These are phyloP conservation scores for Fusarium mundagurra DNA, from an alignment of 2,329 filamentous ascomycete genomes.

Conservation along the genomic window DNA sequence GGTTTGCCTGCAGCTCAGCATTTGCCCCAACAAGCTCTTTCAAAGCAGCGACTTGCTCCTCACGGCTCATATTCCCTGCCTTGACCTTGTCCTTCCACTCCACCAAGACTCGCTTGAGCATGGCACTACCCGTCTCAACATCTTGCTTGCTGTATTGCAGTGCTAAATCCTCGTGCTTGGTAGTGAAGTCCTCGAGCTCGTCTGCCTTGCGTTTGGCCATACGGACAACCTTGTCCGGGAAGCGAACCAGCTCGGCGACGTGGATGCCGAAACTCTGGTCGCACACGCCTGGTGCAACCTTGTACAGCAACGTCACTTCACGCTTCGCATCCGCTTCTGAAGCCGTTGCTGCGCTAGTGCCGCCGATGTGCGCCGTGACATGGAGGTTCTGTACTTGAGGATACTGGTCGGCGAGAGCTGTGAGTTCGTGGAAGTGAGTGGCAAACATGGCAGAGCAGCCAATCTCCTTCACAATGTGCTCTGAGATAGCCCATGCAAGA, in stretches of 20 bases:
- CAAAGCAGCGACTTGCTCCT: conserved; percentile 82
- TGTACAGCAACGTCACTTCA: conserved; percentile 95
- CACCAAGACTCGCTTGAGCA: conserved; percentile 84
- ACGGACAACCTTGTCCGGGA: conserved; percentile 95
- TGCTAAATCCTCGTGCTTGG: conserved; percentile 73
- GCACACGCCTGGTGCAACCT: conserved; percentile 93
- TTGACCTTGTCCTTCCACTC: conserved; percentile 85
- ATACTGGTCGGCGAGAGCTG: conserved; percentile 86
- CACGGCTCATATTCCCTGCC: conserved; percentile 68
- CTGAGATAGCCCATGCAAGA: conserved; percentile 98
- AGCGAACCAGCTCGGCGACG: conserved; percentile 94
- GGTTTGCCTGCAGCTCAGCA: conserved; percentile 69
- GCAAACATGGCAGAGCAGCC: conserved; percentile 95
- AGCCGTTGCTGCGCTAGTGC: conserved; percentile 51
- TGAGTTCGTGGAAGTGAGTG: conserved; percentile 98
- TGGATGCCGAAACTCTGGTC: conserved; percentile 99
- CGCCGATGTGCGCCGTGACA: conserved; percentile 90
- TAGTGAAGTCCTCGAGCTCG: conserved; percentile 94
- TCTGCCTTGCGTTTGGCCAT: conserved; percentile 99
- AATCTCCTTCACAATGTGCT: conserved; percentile 96
- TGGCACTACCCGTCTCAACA: conserved; percentile 84
- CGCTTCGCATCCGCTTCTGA: conserved; percentile 62
- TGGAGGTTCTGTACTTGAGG: conserved; percentile 92
- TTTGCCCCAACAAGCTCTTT: conserved; percentile 81
- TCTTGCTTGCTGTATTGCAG: conserved; percentile 81